Evolutionary conservation across 2,329 filamentous ascomycete species (phyloP).

Genomic region (Microdochium trichocladiopsis): DNA sequence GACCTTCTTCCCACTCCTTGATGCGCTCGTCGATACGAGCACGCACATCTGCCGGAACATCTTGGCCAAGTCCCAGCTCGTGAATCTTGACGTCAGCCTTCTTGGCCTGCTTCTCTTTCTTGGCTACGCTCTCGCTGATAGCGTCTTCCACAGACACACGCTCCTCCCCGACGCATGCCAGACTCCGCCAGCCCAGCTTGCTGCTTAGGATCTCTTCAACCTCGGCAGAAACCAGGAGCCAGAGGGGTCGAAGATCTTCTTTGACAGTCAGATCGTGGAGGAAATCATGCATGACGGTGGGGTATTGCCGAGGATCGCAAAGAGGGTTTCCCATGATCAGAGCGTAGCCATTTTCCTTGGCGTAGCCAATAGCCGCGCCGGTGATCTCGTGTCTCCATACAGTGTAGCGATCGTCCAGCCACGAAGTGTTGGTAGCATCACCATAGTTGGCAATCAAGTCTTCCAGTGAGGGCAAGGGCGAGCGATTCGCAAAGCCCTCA

Average conservation of each 20-base stretch:
- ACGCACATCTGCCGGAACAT: slow-evolving; percentile 59
- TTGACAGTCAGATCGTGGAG: slow-evolving; percentile 69
- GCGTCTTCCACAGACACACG: slow-evolving; percentile 72
- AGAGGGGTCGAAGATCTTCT: slow-evolving; percentile 67
- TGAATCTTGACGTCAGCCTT: slow-evolving; percentile 58
- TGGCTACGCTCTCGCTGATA: slow-evolving; percentile 42
- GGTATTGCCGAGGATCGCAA: slow-evolving; percentile 72
- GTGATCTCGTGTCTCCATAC: slow-evolving; percentile 77
- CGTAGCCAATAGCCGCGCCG: slow-evolving; percentile 80
- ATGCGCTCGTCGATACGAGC: slow-evolving; percentile 66
- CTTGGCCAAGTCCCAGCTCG: slow-evolving; percentile 59
- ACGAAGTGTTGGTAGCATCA: slow-evolving; percentile 88
- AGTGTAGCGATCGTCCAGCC: slow-evolving; percentile 82
- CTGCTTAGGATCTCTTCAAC: slow-evolving; percentile 74
- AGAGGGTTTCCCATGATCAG: slow-evolving; percentile 85
- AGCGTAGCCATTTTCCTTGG: slow-evolving; percentile 64
- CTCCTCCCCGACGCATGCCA: slow-evolving; percentile 85
- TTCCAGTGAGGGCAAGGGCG: slow-evolving; percentile 65
- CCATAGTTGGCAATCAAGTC: slow-evolving; percentile 94
- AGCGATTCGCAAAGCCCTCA: slow-evolving; percentile 34
- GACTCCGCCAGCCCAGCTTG: slow-evolving; percentile 78
- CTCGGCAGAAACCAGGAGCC: slow-evolving; percentile 78
- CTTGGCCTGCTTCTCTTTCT: slow-evolving; percentile 74
- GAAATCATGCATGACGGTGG: slow-evolving; percentile 66
- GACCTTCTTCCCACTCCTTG: slow-evolving; percentile 69